Base-by-base conservation (phyloP, 2,329 filamentous ascomycete genomes). In the Arthroderma sp. region DNA sequence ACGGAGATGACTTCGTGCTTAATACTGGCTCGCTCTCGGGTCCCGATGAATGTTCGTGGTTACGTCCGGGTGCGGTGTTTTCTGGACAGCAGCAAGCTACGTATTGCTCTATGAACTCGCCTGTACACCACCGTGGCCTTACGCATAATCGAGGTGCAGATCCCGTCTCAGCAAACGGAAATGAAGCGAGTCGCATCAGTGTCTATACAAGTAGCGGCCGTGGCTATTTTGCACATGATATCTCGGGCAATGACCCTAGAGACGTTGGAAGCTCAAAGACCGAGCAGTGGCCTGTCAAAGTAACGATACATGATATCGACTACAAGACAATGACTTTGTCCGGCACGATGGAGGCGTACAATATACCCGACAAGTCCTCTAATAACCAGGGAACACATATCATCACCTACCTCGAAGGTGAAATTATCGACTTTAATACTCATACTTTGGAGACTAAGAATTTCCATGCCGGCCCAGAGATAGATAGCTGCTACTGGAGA, bases 311-410 rank as follows among this genome's bases (percentile, higher is more conserved):
- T 53, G 66, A 71, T 11, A 70, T 82, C 38, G 76, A 83, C 58
- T 72, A 71, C 53, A 63, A 68, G 4, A 67, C 64, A 11, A 79
- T 82, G 76, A 76, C 74, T 0, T 59, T 83, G 11, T 74, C 76
- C 22, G 79, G 78, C 3, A 82, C 77, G 5, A 83, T 83, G 79
- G 77, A 81, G 60, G 79, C 79, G 4, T 81, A 79, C 62, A 78
- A 82, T 52, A 78, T 81, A 8, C 78, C 78, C 2, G 66, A 72
- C 48, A 70, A 70, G 45, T 66, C 69, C 6, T 61, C 62, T 1
- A 56, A 59, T 11, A 62, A 59, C 3, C 60, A 62, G 41, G 61
- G 62, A 42, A 65, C 66, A 10, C 68, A 69, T 47, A 82, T 82
- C 46, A 45, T 51, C 28, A 53, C 50, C 2, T 82, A 77, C 55